A percentile compares a stretch with the other conserved stretches of the same genome.
Evolutionary conservation across 768 basidiomycete species (phyloP).

Genomic region (Boletus fagicola): DNA sequence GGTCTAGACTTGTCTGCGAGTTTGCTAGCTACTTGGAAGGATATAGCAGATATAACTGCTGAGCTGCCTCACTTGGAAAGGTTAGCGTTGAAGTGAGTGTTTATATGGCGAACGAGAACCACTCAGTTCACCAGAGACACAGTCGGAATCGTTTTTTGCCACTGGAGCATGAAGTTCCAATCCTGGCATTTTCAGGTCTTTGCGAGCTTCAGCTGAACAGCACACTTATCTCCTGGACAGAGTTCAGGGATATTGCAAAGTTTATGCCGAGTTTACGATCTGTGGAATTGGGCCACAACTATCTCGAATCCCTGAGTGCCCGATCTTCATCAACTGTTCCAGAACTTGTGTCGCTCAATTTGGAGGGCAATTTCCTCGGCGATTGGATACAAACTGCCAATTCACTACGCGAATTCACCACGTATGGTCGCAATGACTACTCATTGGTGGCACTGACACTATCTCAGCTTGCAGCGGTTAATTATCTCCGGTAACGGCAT

Average conservation of each 20-base stretch:
- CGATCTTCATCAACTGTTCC: conserved; percentile 14
- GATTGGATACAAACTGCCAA: conserved; percentile 54
- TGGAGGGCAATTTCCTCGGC: conserved; percentile 63
- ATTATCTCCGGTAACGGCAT: conserved; percentile 66
- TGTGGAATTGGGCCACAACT: conserved; percentile 74
- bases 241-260: conserved; percentile 50
- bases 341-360: conserved; percentile 54
- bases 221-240: conserved; percentile 70
- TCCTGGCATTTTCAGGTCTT: conserved; percentile 48
- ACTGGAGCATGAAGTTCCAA: conserved; percentile 34
- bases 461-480: conserved; percentile 55
- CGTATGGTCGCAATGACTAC: conserved; percentile 35
- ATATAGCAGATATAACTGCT: conserved; percentile 57
- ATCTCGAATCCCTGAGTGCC: conserved; percentile 38
- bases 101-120: conserved; percentile 9
- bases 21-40: conserved; percentile 70
- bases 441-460: conserved; percentile 7
- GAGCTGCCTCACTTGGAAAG: conserved; percentile 63
- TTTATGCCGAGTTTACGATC: conserved; percentile 53
- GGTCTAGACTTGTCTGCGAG: conserved; percentile 79
- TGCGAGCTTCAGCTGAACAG: conserved; percentile 71
- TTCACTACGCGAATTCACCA: conserved; percentile 43
- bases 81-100: conserved; percentile 76
- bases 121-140: conserved; percentile 19
- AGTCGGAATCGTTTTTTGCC: conserved; percentile 69